Percentiles rank a stretch among this genome's conserved stretches.
Evolutionary conservation across 2,329 filamentous ascomycete species (phyloP).

Genomic region (Nemania abortiva): DNA sequence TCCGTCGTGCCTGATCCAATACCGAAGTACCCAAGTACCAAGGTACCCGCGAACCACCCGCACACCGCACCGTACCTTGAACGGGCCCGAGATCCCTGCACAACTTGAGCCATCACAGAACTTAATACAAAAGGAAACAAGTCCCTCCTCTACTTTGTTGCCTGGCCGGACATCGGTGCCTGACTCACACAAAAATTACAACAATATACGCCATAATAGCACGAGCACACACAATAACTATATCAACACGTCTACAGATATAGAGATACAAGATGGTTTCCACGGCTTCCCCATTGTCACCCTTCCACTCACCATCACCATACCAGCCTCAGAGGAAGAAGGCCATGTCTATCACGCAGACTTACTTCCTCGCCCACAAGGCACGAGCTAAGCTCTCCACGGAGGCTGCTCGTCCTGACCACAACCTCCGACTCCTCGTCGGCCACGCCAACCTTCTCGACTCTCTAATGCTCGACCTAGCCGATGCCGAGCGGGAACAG

Average conservation of each 20-base stretch:
- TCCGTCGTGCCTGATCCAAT: conserved; percentile 38
- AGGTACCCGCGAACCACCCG: conserved; percentile 31
- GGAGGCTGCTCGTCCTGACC: conserved; percentile 90
- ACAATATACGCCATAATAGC: conserved; percentile 50
- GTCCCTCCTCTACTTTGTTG: conserved; percentile 46
- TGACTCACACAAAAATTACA: conserved; percentile 52
- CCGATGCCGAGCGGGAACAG: conserved; percentile 94
- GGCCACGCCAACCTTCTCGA: conserved; percentile 99
- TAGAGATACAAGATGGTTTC: conserved; percentile 54
- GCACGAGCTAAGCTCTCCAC: conserved; percentile 94
- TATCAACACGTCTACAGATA: conserved; percentile 24
- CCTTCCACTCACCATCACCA: conserved; percentile 49
- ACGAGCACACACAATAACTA: conserved; percentile 43
- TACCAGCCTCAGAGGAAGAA: conserved; percentile 67
- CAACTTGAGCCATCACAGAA: conserved; percentile 43
- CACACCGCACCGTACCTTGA: conserved; percentile 37
- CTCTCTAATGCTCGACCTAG: conserved; percentile 89
- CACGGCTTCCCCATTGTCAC: conserved; percentile 45
- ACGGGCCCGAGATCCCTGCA: conserved; percentile 43
- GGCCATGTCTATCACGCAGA: conserved; percentile 98
- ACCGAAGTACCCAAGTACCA: conserved; percentile 37
- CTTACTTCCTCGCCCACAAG: conserved; percentile 97
- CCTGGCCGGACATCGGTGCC: conserved; percentile 53
- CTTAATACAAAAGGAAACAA: conserved; percentile 50
- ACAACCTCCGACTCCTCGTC: conserved; percentile 94